Evolutionary conservation across 306 rosid species (phyloP).

Genomic region (Pyrus communis): DNA sequence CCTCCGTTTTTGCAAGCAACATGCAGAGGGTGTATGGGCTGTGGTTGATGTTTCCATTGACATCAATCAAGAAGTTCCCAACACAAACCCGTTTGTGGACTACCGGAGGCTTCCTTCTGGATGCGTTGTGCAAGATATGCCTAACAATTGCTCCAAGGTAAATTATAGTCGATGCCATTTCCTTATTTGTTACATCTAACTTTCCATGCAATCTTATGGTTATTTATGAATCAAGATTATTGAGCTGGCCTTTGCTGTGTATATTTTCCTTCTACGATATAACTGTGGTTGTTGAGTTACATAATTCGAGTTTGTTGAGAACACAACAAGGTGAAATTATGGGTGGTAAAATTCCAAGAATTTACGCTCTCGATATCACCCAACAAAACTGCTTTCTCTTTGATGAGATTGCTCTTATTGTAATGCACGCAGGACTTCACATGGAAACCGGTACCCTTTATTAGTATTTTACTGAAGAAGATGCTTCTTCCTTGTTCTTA

Average conservation of each 20-base stretch:
- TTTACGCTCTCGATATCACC: slow-evolving; percentile 13
- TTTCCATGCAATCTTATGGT: background rate
- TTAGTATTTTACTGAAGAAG: slow-evolving; percentile 33
- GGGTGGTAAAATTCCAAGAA: slow-evolving; percentile 15
- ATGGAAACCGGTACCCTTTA: slow-evolving; percentile 19
- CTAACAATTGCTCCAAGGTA: slow-evolving; percentile 74
- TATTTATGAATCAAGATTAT: background rate
- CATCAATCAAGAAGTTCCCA: slow-evolving; percentile 26
- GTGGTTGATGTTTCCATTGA: slow-evolving; percentile 74
- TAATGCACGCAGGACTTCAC: slow-evolving; percentile 15
- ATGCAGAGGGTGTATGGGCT: slow-evolving; percentile 68
- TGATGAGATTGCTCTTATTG: slow-evolving; percentile 19
- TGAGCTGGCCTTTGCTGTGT: background rate
- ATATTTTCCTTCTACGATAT: background rate
- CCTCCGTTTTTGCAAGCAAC: slow-evolving; percentile 82
- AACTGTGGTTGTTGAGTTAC: slow-evolving; percentile 21
- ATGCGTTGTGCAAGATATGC: slow-evolving; percentile 66
- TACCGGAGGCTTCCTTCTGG: slow-evolving; percentile 90
- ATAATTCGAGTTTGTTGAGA: slow-evolving; percentile 6
- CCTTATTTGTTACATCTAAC: background rate
- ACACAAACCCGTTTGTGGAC: slow-evolving; percentile 18
- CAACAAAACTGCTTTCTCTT: slow-evolving; percentile 7
- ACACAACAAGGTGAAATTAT: background rate
- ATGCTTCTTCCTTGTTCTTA: slow-evolving; percentile 40
- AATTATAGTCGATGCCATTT: background rate